Conservation (phyloP, 306 rosid species). For the Comarum palustre region DNA sequence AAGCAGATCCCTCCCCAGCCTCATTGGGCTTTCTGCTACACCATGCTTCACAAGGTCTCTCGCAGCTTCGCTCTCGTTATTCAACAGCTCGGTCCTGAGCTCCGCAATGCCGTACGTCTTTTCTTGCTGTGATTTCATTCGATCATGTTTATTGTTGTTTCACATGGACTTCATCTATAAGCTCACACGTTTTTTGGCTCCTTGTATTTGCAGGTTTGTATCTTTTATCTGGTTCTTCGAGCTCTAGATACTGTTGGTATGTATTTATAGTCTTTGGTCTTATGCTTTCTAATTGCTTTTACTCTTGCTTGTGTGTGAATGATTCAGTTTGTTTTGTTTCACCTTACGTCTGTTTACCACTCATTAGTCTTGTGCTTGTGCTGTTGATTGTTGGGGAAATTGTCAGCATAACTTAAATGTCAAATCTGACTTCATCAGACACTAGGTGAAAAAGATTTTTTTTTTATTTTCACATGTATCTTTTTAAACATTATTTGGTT, state of each 20-base stretch:
- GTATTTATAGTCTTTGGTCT: constrained; percentile 33
- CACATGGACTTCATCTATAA: too few relatives aligned
- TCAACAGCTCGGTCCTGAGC: constrained; percentile 77
- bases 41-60: constrained; percentile 90
- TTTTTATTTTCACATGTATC: background rate
- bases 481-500: background rate
- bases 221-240: constrained; percentile 87
- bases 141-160: background rate
- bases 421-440: constrained; percentile 3
- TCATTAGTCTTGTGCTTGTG: background rate
- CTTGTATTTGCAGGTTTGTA: constrained; percentile 93
- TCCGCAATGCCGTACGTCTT: constrained; percentile 81
- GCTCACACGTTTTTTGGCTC: too few relatives aligned
- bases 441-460: background rate
- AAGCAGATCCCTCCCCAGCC: constrained; percentile 92
- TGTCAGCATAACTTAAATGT: background rate
- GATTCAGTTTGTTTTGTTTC: background rate
- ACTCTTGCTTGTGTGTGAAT: background rate
- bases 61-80: constrained; percentile 88
- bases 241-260: constrained; percentile 96
- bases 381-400: background rate
- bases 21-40: constrained; percentile 85
- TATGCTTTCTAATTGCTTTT: background rate
- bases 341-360: background rate
- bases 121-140: background rate